Evolutionary conservation across 1,284 basidiomycete species (phyloP), one percentile per base, ranked within the genome.

Genomic region (Rhodotorula sp.): DNA sequence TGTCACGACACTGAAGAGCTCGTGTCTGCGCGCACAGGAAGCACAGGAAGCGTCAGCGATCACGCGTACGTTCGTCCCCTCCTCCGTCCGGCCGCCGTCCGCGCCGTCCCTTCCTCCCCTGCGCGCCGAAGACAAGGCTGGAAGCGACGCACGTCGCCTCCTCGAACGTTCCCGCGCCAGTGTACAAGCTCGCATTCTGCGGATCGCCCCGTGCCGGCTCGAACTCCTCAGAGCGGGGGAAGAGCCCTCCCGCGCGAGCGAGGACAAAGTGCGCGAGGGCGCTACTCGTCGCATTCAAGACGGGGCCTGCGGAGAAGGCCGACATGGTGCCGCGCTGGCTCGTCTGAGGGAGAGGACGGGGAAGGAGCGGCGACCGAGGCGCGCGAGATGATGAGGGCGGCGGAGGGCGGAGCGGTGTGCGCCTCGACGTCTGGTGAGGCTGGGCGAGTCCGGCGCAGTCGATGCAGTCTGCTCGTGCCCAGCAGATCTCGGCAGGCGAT

Each of bases 1-100:
- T 27, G 79, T 70, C 19, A 75, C 74, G 57, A 79, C 73, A 41
- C 44, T 70, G 67, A 73, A 79, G 36, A 79, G 70, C 44, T 79
- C 70, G 41, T 75, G 69, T 2, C 75, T 76, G 66, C 25, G 66
- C 25, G 13, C 1, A 34, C 19, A 8, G 8, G 9, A 19, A 22
- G 3, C 13, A 1, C 3, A 27, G n/a, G 9, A 9, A 34, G 21
- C 5, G 39, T 54, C 32, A 32, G 29, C 32, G 19, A 22, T 7
- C 48, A 25, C 41, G 41, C 41, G 39, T 44, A 1, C 1, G 8
- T 4, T 6, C 13, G 39, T 19, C 32, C 7, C 41, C 27, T 39
- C 41, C 51, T 27, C 21, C 17, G 12, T 12, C 32, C n/a, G 44
- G 0, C 21, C 32, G 36, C 13, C 3, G 37, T 41, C 51, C 37